phyloP scores from a whole-genome alignment of 192 early-diverging fungal genomes.

The Coemansia biformis region DNA sequence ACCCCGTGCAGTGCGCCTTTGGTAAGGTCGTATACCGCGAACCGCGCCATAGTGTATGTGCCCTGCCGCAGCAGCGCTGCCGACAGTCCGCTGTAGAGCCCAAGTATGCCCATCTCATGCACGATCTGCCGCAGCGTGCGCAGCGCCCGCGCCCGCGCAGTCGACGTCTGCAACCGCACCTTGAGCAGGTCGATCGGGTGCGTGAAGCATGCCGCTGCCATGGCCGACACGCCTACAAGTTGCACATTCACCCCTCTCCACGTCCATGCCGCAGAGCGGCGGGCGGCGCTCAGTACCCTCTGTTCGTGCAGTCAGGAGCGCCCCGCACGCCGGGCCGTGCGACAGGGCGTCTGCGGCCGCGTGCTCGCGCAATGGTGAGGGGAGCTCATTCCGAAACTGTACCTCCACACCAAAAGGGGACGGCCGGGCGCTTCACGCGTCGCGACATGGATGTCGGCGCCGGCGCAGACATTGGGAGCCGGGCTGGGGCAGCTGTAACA shows the following conservation, averaged over 20 bases:
- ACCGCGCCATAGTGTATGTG: constrained; percentile 76
- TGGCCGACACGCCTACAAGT: constrained; percentile 46
- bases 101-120: constrained; percentile 69
- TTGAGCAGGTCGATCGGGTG: constrained; percentile 86
- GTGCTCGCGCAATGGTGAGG: too few species aligned
- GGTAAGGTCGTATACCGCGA: constrained; percentile 65
- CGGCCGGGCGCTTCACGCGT: constrained; percentile 28
- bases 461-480: too few species aligned
- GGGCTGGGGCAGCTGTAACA: too few species aligned
- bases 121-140: constrained; percentile 60
- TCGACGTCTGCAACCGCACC: constrained; percentile 81
- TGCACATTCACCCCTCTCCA: too few species aligned
- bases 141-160: constrained; percentile 39
- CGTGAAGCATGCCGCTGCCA: constrained; percentile 56
- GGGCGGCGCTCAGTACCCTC: too few species aligned
- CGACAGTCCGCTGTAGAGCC: constrained; percentile 73
- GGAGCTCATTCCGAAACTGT: neutral
- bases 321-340: neutral
- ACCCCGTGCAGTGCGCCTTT: constrained; percentile 18
- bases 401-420: constrained; percentile 52
- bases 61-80: constrained; percentile 69
- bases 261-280: neutral
- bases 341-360: neutral
- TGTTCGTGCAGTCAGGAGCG: too few species aligned
- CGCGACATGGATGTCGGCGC: too few species aligned